Conservation (phyloP, 1,284 basidiomycete genomes). For the Heimioporus punctisporus region DNA sequence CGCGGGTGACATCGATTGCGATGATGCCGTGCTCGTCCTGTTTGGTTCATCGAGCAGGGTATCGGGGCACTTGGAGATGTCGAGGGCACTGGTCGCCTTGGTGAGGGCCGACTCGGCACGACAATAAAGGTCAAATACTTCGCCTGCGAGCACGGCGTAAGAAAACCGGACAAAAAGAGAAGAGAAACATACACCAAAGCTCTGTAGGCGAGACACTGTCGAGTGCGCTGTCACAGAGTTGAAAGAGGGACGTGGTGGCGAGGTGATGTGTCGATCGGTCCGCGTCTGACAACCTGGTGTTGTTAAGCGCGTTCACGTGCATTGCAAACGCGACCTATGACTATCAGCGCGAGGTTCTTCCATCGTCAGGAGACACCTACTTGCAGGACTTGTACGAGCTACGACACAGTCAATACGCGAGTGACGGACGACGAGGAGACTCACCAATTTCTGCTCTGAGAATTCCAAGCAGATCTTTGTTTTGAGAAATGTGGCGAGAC, state of each 20-base stretch:
- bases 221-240: constrained; percentile 12
- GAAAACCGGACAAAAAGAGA: background rate
- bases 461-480: background rate
- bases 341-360: background rate
- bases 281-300: constrained; percentile 5
- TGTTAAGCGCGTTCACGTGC: constrained; percentile 26
- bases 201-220: background rate
- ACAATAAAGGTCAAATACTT: constrained; percentile 4
- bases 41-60: too few relatives aligned
- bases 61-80: too few relatives aligned
- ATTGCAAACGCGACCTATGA: constrained; percentile 21
- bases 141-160: constrained; percentile 12
- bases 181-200: constrained; percentile 16
- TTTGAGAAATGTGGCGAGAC: constrained; percentile 15
- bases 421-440: background rate
- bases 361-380: constrained; percentile 4
- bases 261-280: constrained; percentile 12
- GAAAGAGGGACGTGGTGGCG: constrained; percentile 7
- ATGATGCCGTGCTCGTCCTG: too few relatives aligned
- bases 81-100: background rate
- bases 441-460: constrained; percentile 16
- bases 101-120: constrained; percentile 6
- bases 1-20: too few relatives aligned
- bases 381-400: constrained; percentile 23
- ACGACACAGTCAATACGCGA: constrained; percentile 5